Base-by-base conservation (phyloP, 139 green algal species). In the Closterium sp. region DNA sequence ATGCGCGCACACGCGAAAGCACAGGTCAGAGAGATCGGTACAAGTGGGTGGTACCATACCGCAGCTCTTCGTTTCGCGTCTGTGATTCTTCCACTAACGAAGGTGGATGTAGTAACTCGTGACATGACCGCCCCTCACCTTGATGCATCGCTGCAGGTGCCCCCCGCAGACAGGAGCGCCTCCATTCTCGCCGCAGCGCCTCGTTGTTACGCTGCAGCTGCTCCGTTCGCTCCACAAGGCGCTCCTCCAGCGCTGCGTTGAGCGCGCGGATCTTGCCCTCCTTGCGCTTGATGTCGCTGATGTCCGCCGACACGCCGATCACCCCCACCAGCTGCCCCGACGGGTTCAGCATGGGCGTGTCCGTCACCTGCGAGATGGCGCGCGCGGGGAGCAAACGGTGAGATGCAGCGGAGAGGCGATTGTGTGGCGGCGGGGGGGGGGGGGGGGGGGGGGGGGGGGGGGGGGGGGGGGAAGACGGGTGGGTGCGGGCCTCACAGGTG, bases 261-360 rank as follows among this genome's bases (percentile, higher is more conserved):
- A 92, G 89, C 62, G 32, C 31, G 31, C 29, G 11, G 62, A 92
- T 87, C 62, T 92, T 29, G 34, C 34, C 89, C 89, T 92, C 89
- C 62, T 92, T 92, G 45, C 89, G 89, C 62, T 92, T 92, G 31
- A 92, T 7, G 21, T 92, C 89, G 31, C 73, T 70, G 10, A 92
- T 92, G 62, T 92, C 89, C 22, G 89, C 89, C 45, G 89, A 92
- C 45, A 92, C 89, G 45, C 89, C 89, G 27, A 92, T 92, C 45
- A 92, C 89, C 9, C 89, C 89, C 21, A 92, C 38, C 89, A 92
- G 62, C 31, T 86, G 88, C 17, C 89, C 89, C 89, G 84, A 34
- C 89, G 22, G 19, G 89, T 92, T 45, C 89, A 92, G 50, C 2
- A 92, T 31, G 3, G 89, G 89, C 32, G 89, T 92, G 62, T 92